Base-by-base conservation (phyloP, 805 yeast species). In the Candida boleticola region DNA sequence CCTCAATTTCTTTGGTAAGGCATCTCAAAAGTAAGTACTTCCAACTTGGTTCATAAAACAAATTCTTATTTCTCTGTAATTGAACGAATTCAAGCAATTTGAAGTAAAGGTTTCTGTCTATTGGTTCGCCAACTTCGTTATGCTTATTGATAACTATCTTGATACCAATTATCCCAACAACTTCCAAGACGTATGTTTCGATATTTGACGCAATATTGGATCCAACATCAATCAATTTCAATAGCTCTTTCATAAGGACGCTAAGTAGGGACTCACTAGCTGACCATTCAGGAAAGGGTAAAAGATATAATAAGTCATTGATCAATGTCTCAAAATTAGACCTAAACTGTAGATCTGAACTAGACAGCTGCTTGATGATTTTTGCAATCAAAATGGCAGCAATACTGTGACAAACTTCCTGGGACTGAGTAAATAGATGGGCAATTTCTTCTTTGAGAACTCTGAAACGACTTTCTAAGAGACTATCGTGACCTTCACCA, bases 221-320 rank as follows among this genome's bases (percentile, higher is more conserved):
- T 10, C 70, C 71, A 7, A 29, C 16, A 50, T 55, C 63, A 45
- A 73, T 63, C 1, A 68, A 54, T 17, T 48, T 50, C 38, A 80
- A 53, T 18, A 82, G 53, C 4, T 71, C 62, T 30, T 64, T 70
- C 52, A 74, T 61, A 2, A 82, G 41, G 1, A 79, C 65, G 5
- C 53, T 55, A 5, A 85, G 57, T 13, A 85, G 49, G 0, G 66
- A 49, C 45, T 79, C 85, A 1, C 82, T 71, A 0, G 77, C 78
- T 0, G 88, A 70, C 79, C 83, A 87, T 41, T 79, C 82, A 0
- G 89, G 86, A 6, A 58, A 58, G 1, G 64, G 57, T 7, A 85
- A 51, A 41, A 85, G 57, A 0, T 54, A 46, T 5, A 79, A 43
- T 17, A 85, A 59, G 51, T 87, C 96, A 33, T 74, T 76, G 1